Base-by-base conservation (phyloP, 2,329 filamentous ascomycete genomes). In the Arthrinium phaeospermum region DNA sequence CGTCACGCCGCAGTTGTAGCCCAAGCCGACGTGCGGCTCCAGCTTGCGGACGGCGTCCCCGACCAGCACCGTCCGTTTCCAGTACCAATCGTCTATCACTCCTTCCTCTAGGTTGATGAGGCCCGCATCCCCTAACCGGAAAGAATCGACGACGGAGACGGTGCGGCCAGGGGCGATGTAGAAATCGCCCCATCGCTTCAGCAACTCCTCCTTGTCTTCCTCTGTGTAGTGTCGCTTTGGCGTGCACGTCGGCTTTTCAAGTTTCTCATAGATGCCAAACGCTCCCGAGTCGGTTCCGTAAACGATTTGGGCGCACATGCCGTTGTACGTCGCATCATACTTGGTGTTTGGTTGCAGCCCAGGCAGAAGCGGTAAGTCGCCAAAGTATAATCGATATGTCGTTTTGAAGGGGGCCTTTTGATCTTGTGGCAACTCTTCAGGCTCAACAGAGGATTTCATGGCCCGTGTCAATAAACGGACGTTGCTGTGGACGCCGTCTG, bases 401-500 rank as follows among this genome's bases (percentile, higher is more conserved):
- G 67, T 34, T 24, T 14, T 34, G 24, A 68, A 46, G 14, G 67
- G 41, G 1, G 67, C 12, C 13, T 68, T 68, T 45, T 34, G n/a
- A 13, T 19, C 45, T 19, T 46, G n/a, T 13, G 41, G 44, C 27
- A 46, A 2, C 12, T 46, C 67, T 73, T 74, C 44, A 76, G 73
- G 14, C 77, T 51, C 75, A 76, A 79, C 34, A 30, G 34, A 13
- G 3, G 19, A n/a, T 10, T 22, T 37, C 19, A 14, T 6, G 13
- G 57, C 57, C 19, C 34, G 57, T 10, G 30, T 70, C 10, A 70
- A 16, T 19, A 41, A 12, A 1, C 74, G 72, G 24, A 72, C 68
- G 24, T 30, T n/a, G 49, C 72, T 75, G 41, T 72, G 61, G 1
- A 84, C 82, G 4, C 85, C 85, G 74, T 86, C 84, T 4, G 81